Percentiles rank a stretch among this genome's conserved stretches.
Evolutionary conservation across 2,329 filamentous ascomycete genomes (phyloP).

Genomic region (Claviceps fusiformis): DNA sequence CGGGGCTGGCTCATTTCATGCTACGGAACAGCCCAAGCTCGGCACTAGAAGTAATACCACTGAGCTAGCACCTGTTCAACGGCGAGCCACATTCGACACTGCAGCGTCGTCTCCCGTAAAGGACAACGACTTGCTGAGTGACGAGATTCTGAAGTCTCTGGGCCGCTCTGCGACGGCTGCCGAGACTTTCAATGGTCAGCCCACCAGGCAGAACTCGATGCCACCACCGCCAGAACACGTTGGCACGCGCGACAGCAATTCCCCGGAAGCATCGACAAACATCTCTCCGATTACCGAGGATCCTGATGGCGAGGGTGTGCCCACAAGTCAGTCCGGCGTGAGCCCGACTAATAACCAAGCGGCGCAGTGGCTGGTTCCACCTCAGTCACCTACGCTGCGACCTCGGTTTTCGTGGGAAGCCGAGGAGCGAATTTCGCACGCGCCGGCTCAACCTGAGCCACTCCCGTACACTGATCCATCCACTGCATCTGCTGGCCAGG

Average conservation of each 20-base stretch:
- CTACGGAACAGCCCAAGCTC: slow-evolving; percentile 15
- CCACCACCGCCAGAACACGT: slow-evolving; percentile 8
- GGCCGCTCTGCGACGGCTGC: slow-evolving; percentile 29
- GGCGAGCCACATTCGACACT: slow-evolving; percentile 33
- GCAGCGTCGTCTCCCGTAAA: slow-evolving; percentile 41
- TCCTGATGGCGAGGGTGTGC: background rate
- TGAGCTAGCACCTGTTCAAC: slow-evolving; percentile 22
- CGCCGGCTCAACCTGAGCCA: background rate
- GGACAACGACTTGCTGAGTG: slow-evolving; percentile 57
- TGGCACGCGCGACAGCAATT: slow-evolving; percentile 40
- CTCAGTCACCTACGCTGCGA: slow-evolving; percentile 8
- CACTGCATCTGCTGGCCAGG: background rate
- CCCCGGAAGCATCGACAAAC: slow-evolving; percentile 15
- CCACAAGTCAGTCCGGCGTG: background rate
- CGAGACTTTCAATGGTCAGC: slow-evolving; percentile 6
- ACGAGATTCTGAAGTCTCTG: slow-evolving; percentile 62
- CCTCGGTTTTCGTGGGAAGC: slow-evolving; percentile 27
- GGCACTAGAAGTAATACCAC: slow-evolving; percentile 14
- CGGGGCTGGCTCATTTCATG: slow-evolving; percentile 20
- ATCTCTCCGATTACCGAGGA: background rate
- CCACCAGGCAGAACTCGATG: slow-evolving; percentile 9
- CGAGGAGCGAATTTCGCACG: slow-evolving; percentile 18
- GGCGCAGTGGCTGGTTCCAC: slow-evolving; percentile 1
- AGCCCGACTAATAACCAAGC: background rate
- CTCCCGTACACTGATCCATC: background rate